These are phyloP conservation scores for Chloranthus sessilifolius DNA, from an alignment of 164 flowering plant genomes.

Conservation along the genomic window DNA sequence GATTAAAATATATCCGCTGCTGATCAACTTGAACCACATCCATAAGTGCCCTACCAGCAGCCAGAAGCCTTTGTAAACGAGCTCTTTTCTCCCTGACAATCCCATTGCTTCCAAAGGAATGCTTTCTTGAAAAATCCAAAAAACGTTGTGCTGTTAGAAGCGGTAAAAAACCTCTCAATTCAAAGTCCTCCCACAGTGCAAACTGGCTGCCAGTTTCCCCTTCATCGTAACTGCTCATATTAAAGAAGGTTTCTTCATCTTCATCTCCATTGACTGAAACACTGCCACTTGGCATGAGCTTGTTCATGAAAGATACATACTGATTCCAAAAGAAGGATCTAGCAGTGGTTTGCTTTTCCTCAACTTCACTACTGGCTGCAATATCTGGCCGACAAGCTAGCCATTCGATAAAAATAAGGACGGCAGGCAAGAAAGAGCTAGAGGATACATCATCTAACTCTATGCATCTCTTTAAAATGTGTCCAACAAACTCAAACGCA, in stretches of 20 bases:
- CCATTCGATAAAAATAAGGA: slow-evolving; percentile 86
- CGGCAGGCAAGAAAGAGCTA: slow-evolving; percentile 66
- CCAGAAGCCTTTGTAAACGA: slow-evolving; percentile 65
- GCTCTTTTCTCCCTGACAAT: slow-evolving; percentile 46
- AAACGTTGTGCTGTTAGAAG: slow-evolving; percentile 71
- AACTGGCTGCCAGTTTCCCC: slow-evolving; percentile 63
- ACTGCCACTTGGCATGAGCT: slow-evolving; percentile 40
- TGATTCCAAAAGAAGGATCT: slow-evolving; percentile 67
- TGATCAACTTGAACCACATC: slow-evolving; percentile 47
- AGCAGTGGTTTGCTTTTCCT: slow-evolving; percentile 53
- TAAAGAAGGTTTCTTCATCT: slow-evolving; percentile 56
- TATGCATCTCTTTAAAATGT: slow-evolving; percentile 46
- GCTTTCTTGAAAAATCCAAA: slow-evolving; percentile 74
- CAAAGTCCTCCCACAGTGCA: slow-evolving; percentile 83
- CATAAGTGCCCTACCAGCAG: slow-evolving; percentile 74
- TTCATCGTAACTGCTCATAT: slow-evolving; percentile 69
- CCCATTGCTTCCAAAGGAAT: slow-evolving; percentile 47
- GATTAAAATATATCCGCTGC: slow-evolving; percentile 45
- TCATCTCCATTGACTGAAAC: slow-evolving; percentile 39
- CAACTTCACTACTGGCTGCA: slow-evolving; percentile 47
- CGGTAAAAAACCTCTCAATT: slow-evolving; percentile 83
- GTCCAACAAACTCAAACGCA: slow-evolving; percentile 67
- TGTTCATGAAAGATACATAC: slow-evolving; percentile 56
- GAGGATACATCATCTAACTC: slow-evolving; percentile 55
- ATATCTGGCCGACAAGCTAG: slow-evolving; percentile 70